Evolutionary conservation across 306 rosid genomes (phyloP), one percentile per base, ranked within the genome.

Genomic region (Quercus glauca): DNA sequence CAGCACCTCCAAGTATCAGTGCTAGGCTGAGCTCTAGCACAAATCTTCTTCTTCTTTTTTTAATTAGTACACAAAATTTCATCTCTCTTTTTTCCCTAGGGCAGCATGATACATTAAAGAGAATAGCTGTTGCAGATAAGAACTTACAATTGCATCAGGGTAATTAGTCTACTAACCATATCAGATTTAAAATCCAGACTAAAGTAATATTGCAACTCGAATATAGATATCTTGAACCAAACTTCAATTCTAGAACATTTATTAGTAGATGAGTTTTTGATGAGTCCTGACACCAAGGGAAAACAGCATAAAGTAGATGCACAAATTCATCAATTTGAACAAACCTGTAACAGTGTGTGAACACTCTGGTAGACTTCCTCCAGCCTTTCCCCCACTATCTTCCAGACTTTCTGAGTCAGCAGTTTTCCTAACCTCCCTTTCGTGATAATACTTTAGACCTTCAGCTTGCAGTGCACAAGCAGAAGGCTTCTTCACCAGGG

Each of bases 401-500:
- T 79, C 88, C 20, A 31, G 29, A 77, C 31, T 76, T 77, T 79
- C 88, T 59, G 60, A 56, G 52, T 45, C 80, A 37, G 78, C 75
- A 53, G 75, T 11, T 81, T 81, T 83, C 43, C 52, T 73, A 67
- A 77, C 74, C 49, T 84, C 85, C 65, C 61, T 77, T 72, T 82
- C 84, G 21, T 67, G 76, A 68, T 37, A 72, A 78, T 28, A 35
- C 55, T 43, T 73, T 18, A 61, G 73, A 37, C 59, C 70, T 17
- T 76, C 74, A 71, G 69, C 85, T 64, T 80, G 80, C 15, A 70
- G 77, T 26, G 87, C 78, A 77, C 73, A 45, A 67, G 78, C 74
- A 74, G 65, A 76, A 43, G 84, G 88, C 75, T 68, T 87, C 88
- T 91, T 91, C 80, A 87, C 89, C 52, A 86, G 67, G 45, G 96